These are phyloP conservation scores for Neurospora sp. DNA, from an alignment of 2,329 filamentous ascomycete species.

Conservation along the genomic window DNA sequence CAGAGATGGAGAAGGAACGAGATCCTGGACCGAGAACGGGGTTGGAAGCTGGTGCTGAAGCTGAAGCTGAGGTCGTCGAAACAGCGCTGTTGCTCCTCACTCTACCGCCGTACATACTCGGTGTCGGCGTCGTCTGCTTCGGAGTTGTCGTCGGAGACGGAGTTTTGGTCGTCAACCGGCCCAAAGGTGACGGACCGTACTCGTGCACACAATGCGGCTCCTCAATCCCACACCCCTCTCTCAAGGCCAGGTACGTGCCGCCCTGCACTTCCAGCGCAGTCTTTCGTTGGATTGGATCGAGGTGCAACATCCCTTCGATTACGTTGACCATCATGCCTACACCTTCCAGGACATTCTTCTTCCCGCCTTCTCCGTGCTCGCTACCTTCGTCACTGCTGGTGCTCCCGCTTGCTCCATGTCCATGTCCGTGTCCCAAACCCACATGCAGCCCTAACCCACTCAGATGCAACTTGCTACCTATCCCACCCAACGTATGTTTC, in stretches of 20 bases:
- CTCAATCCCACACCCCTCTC: constrained; percentile 33
- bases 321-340: constrained; percentile 43
- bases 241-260: constrained; percentile 42
- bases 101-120: background rate
- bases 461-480: background rate
- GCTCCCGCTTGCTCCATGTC: constrained; percentile 18
- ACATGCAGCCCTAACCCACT: background rate
- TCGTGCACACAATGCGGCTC: constrained; percentile 47
- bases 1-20: background rate
- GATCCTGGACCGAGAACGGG: background rate
- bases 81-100: background rate
- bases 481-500: constrained; percentile 17
- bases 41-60: background rate
- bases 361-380: constrained; percentile 16
- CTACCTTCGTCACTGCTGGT: constrained; percentile 12
- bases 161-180: background rate
- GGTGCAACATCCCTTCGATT: constrained; percentile 44
- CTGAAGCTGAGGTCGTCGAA: background rate
- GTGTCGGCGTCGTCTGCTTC: background rate
- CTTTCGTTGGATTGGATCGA: constrained; percentile 42
- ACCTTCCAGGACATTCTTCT: constrained; percentile 39
- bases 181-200: constrained; percentile 23
- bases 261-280: constrained; percentile 42
- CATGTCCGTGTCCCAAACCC: background rate
- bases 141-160: background rate